phyloP scores from a whole-genome alignment of 495 filamentous ascomycete genomes.

The Penicillium fimorum region DNA sequence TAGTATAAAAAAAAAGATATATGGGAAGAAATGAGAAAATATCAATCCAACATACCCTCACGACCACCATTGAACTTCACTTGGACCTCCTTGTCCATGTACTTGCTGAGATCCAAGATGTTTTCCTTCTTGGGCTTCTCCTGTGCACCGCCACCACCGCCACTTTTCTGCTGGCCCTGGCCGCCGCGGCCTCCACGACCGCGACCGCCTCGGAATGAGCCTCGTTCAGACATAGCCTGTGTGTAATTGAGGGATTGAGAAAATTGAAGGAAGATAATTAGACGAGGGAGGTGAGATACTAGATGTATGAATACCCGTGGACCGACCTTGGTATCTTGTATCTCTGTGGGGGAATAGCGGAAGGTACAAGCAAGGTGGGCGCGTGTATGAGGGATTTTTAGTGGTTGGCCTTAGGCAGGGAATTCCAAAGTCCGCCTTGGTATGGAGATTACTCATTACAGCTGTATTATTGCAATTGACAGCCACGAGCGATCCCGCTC shows the following conservation, averaged over 20 bases:
- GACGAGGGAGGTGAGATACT: slow-evolving; percentile 6
- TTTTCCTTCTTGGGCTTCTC: slow-evolving; percentile 96
- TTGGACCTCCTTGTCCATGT: slow-evolving; percentile 90
- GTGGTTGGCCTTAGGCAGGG: neutral
- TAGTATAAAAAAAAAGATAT: neutral
- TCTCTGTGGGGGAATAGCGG: slow-evolving; percentile 5
- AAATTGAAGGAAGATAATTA: slow-evolving; percentile 4
- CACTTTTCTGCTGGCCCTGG: slow-evolving; percentile 42
- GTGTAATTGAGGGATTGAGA: slow-evolving; percentile 6
- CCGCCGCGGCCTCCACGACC: slow-evolving; percentile 47
- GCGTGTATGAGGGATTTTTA: slow-evolving; percentile 32
- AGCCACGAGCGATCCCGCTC: slow-evolving; percentile 9
- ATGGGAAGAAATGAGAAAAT: slow-evolving; percentile 1
- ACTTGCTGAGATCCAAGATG: slow-evolving; percentile 90
- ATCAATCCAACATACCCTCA: slow-evolving; percentile 63
- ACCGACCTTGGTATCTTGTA: neutral
- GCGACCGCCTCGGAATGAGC: slow-evolving; percentile 57
- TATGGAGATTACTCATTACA: slow-evolving; percentile 1
- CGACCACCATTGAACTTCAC: slow-evolving; percentile 97
- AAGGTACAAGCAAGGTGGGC: slow-evolving; percentile 11
- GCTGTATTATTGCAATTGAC: neutral
- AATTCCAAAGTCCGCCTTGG: slow-evolving; percentile 2
- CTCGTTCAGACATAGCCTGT: slow-evolving; percentile 65
- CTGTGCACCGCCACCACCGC: slow-evolving; percentile 49
- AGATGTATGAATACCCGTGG: neutral